A percentile compares a stretch with the other conserved stretches of the same genome.
Conservation (phyloP, 2,329 filamentous ascomycete species). For the Tetracladium maxilliforme region DNA sequence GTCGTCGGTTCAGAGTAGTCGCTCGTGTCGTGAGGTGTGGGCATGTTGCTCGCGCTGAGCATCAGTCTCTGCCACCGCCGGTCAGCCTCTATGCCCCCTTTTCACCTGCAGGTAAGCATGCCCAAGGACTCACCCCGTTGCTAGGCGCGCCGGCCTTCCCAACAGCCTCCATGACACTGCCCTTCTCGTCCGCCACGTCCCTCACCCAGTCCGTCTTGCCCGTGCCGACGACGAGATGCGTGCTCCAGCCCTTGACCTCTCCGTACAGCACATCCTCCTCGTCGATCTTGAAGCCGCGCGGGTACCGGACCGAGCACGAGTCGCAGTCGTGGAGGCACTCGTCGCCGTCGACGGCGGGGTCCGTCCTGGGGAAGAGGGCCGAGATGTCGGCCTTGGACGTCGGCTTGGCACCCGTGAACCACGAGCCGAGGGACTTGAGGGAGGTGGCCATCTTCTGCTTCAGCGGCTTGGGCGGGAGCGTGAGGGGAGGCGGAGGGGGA, state of each 20-base stretch:
- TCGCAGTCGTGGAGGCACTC: slow-evolving; percentile 82
- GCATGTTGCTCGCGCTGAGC: slow-evolving; percentile 86
- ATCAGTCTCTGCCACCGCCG: slow-evolving; percentile 59
- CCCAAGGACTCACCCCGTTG: slow-evolving; percentile 47
- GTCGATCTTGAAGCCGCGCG: slow-evolving; percentile 58
- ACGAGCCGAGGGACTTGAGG: too few relatives aligned
- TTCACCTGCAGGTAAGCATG: slow-evolving; percentile 4
- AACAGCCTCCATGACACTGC: slow-evolving; percentile 70
- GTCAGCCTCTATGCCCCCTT: not conserved
- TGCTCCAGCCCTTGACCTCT: slow-evolving; percentile 72
- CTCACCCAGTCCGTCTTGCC: slow-evolving; percentile 90
- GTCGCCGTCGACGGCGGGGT: slow-evolving; percentile 68
- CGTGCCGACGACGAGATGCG: slow-evolving; percentile 86
- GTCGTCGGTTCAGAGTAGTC: slow-evolving; percentile 59
- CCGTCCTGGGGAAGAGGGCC: slow-evolving; percentile 67
- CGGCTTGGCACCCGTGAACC: too few relatives aligned
- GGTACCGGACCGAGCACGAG: slow-evolving; percentile 66
- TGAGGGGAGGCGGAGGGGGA: too few relatives aligned
- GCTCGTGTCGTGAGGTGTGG: slow-evolving; percentile 51
- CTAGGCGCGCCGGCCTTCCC: slow-evolving; percentile 39
- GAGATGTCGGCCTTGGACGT: too few relatives aligned
- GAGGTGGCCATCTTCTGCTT: too few relatives aligned
- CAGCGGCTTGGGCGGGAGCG: too few relatives aligned
- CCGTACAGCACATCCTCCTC: slow-evolving; percentile 71
- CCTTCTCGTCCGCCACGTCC: slow-evolving; percentile 77